Conservation (phyloP, 1,139 yeast genomes). For the Zygosaccharomyces pseudobailii region DNA sequence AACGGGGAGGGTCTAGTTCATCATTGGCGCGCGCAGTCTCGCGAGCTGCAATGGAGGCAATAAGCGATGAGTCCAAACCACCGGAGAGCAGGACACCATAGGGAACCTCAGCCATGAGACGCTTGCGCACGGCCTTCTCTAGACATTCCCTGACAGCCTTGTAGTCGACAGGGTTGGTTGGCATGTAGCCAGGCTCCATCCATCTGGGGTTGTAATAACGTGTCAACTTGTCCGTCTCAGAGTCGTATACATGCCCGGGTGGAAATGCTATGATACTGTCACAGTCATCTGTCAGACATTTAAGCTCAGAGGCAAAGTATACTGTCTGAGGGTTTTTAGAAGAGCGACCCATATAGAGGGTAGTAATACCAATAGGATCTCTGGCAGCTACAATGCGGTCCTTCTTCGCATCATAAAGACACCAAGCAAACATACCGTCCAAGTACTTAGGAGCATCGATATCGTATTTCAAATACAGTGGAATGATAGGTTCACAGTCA, state of each 20-base stretch:
- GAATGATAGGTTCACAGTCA: conserved; percentile 97
- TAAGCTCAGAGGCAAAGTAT: conserved; percentile 89
- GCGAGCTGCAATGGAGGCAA: conserved; percentile 95
- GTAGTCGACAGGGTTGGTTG: conserved; percentile 70
- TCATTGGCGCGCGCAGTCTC: conserved; percentile 79
- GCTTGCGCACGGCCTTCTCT: conserved; percentile 95
- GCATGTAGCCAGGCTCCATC: conserved; percentile 80
- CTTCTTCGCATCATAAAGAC: conserved; percentile 71
- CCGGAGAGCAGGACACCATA: conserved; percentile 96
- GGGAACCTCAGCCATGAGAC: conserved; percentile 99
- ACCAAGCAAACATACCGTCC: conserved; percentile 99
- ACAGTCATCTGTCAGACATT: conserved; percentile 91
- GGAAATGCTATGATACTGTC: conserved; percentile 92
- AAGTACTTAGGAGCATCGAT: conserved; percentile 85
- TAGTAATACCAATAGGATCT: conserved; percentile 97
- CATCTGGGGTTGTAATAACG: conserved; percentile 90
- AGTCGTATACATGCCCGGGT: conserved; percentile 96
- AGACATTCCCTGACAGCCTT: conserved; percentile 68
- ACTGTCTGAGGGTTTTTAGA: conserved; percentile 68
- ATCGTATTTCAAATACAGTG: conserved; percentile 80
- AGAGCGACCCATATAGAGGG: conserved; percentile 89
- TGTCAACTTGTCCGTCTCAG: conserved; percentile 75
- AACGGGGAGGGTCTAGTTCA: conserved; percentile 38
- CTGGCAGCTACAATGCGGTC: conserved; percentile 95
- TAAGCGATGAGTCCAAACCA: conserved; percentile 92